Evolutionary conservation across 1,284 basidiomycete genomes (phyloP).

Genomic region (Ceratorhiza oryzae-sativae): DNA sequence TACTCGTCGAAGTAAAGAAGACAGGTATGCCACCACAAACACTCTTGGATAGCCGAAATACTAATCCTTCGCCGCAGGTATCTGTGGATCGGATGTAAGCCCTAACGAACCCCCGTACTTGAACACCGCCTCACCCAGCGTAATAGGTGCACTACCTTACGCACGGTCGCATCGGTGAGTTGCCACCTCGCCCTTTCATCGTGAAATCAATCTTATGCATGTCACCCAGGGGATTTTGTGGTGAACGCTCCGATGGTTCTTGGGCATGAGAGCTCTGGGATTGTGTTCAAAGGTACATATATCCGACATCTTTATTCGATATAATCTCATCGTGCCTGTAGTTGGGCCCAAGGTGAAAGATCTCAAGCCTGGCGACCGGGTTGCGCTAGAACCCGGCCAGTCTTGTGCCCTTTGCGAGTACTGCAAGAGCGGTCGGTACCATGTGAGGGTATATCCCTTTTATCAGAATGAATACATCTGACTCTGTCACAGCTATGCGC

Average conservation of each 20-base stretch:
- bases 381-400: conserved; percentile 85
- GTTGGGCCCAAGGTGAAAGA: conserved; percentile 76
- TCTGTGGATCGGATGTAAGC: conserved; percentile 86
- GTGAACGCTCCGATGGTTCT: conserved; percentile 82
- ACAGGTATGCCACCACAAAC: conserved; percentile 63
- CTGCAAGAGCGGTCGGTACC: conserved; percentile 82
- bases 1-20: conserved; percentile 91
- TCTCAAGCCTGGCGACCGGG: conserved; percentile 83
- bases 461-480: neutral
- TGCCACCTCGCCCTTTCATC: neutral
- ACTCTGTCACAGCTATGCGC: conserved; percentile 65
- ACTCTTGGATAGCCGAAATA: conserved; percentile 21
- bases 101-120: neutral
- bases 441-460: conserved; percentile 57
- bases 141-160: conserved; percentile 75
- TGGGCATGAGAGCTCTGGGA: conserved; percentile 66
- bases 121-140: conserved; percentile 37
- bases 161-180: conserved; percentile 69
- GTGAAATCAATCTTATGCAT: neutral
- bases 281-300: conserved; percentile 54
- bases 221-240: conserved; percentile 65
- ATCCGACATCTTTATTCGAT: neutral
- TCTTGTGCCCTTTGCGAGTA: conserved; percentile 74
- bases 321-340: conserved; percentile 45
- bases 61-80: conserved; percentile 60